Conservation (phyloP, 805 yeast genomes). For the Priceomyces melissophilus region DNA sequence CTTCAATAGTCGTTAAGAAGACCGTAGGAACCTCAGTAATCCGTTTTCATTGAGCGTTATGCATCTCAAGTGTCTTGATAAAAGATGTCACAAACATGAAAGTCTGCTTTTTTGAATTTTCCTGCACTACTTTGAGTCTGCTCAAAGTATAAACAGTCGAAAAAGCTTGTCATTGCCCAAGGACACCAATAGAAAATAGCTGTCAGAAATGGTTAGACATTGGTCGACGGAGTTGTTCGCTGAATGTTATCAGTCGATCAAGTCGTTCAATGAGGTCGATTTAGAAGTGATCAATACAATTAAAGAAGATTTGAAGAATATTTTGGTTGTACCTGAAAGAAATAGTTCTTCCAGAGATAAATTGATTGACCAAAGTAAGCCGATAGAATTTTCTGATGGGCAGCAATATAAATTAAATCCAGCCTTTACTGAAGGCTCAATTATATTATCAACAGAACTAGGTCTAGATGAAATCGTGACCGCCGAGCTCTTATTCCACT, state of each 20-base stretch:
- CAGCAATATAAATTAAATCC: slow-evolving; percentile 60
- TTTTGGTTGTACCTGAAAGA: slow-evolving; percentile 43
- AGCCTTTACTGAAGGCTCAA: slow-evolving; percentile 59
- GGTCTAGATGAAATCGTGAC: slow-evolving; percentile 69
- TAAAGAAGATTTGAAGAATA: slow-evolving; percentile 41
- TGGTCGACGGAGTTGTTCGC: slow-evolving; percentile 44
- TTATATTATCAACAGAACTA: slow-evolving; percentile 51
- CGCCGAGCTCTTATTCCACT: slow-evolving; percentile 61
- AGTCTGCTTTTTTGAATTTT: neutral
- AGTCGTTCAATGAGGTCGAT: slow-evolving; percentile 18
- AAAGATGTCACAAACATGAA: too few species aligned
- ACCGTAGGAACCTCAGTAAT: slow-evolving; percentile 43
- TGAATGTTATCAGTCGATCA: slow-evolving; percentile 46
- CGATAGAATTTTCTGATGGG: slow-evolving; percentile 50
- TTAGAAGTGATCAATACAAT: slow-evolving; percentile 27
- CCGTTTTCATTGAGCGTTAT: slow-evolving; percentile 43
- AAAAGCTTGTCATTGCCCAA: too few species aligned
- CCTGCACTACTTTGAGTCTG: neutral
- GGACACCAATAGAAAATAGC: too few species aligned
- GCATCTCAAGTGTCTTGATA: slow-evolving; percentile 38
- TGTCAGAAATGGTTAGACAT: slow-evolving; percentile 6
- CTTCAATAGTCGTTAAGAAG: slow-evolving; percentile 38
- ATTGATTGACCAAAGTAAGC: slow-evolving; percentile 36
- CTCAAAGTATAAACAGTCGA: neutral
- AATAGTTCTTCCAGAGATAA: slow-evolving; percentile 44